Conservation (phyloP, 2,329 filamentous ascomycete species). For the Chalaropsis thielavioides region DNA sequence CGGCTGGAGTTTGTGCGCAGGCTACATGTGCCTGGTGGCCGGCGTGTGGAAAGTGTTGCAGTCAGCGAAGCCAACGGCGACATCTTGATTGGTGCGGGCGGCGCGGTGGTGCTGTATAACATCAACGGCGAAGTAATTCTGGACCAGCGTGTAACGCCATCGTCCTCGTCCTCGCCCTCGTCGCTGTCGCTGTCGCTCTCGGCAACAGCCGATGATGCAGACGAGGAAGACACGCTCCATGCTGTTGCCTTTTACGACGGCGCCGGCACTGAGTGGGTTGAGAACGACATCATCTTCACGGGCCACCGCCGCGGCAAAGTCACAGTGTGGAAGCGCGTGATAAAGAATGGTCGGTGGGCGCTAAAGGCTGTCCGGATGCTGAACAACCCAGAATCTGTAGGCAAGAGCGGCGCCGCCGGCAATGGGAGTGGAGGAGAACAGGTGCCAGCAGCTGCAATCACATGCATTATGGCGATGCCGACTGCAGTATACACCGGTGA, state of each 20-base stretch:
- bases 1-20: constrained; percentile 71
- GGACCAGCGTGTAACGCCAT: constrained; percentile 61
- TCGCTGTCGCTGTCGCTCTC: too few relatives aligned
- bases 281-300: constrained; percentile 74
- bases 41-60: constrained; percentile 54
- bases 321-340: constrained; percentile 55
- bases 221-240: constrained; percentile 56
- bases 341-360: constrained; percentile 39
- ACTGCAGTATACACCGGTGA: constrained; percentile 84
- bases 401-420: background rate
- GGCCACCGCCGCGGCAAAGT: constrained; percentile 74
- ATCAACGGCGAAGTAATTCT: constrained; percentile 76
- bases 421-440: constrained; percentile 34
- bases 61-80: constrained; percentile 89
- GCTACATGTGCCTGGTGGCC: constrained; percentile 38
- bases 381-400: constrained; percentile 52
- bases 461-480: constrained; percentile 71
- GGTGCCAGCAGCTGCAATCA: constrained; percentile 55
- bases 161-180: constrained; percentile 31
- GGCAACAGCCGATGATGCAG: constrained; percentile 25
- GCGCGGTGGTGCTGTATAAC: constrained; percentile 63
- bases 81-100: constrained; percentile 69
- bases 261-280: constrained; percentile 77
- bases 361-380: constrained; percentile 68
- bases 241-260: constrained; percentile 90